phyloP scores from a whole-genome alignment of 2,329 filamentous ascomycete species.

The Colletotrichum cereale region DNA sequence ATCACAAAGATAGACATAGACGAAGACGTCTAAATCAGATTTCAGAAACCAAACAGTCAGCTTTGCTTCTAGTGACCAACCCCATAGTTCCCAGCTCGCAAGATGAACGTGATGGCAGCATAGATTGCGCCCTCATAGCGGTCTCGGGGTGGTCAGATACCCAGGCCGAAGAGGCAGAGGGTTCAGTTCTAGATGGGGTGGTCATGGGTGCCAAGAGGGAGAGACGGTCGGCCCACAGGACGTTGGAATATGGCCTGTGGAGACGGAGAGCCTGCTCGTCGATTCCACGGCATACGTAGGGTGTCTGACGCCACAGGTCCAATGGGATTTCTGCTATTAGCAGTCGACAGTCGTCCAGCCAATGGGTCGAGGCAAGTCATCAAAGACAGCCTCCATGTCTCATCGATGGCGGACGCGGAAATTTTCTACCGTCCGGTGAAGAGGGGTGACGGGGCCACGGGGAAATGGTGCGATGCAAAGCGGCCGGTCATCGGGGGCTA shows the following conservation, averaged over 20 bases:
- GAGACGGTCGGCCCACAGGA: not conserved
- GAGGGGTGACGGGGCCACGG: conserved; percentile 10
- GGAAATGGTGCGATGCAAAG: conserved; percentile 13
- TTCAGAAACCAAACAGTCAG: conserved; percentile 13
- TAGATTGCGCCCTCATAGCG: no score
- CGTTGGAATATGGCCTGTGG: not conserved
- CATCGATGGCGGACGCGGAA: conserved; percentile 13
- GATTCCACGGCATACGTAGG: not conserved
- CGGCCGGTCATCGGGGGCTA: conserved; percentile 28
- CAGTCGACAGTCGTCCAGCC: not conserved
- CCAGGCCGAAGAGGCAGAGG: no score
- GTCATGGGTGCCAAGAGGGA: not conserved
- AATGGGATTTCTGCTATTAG: conserved; percentile 3
- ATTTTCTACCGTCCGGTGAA: conserved; percentile 4
- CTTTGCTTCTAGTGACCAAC: not conserved
- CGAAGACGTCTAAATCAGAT: conserved; percentile 37
- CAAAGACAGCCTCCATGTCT: conserved; percentile 1
- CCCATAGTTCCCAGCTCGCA: not conserved
- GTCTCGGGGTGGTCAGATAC: not conserved
- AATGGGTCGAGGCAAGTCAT: not conserved
- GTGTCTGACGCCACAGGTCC: not conserved
- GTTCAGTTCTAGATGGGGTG: no score
- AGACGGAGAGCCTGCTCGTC: not conserved
- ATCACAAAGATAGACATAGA: conserved; percentile 38
- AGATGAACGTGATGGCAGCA: not conserved